Evolutionary conservation across 73 alveolate genomes (phyloP).

Genomic region (Stentor roeselii): DNA sequence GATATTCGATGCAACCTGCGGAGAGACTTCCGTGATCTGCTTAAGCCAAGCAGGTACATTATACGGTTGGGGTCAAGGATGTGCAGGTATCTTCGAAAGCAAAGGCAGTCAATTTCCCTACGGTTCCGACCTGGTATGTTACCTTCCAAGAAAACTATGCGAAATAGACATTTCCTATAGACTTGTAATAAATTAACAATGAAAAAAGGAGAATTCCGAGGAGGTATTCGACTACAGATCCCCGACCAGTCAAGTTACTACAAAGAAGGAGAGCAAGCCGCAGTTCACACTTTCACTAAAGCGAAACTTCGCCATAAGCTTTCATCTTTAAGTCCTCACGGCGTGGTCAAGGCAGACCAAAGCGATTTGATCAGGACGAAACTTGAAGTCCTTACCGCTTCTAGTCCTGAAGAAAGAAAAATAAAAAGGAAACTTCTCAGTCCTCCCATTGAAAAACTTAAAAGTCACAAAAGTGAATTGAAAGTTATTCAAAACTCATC

Average conservation of each 20-base stretch:
- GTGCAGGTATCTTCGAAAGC: constrained; percentile 24
- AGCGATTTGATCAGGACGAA: not conserved
- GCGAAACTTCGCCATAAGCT: not conserved
- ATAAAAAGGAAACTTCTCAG: too few species aligned
- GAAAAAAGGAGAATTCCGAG: too few species aligned
- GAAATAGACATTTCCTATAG: not conserved
- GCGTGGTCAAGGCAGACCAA: not conserved
- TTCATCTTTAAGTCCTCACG: too few species aligned
- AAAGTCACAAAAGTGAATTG: not conserved
- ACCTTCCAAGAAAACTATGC: not conserved
- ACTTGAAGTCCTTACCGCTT: not conserved
- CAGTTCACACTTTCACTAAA: not conserved
- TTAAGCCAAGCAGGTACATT: constrained; percentile 55
- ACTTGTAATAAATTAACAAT: too few species aligned
- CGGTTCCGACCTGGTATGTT: constrained; percentile 14
- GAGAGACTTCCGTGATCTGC: constrained; percentile 77
- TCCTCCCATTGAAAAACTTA: not conserved
- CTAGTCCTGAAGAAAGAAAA: not conserved
- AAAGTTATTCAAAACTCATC: not conserved
- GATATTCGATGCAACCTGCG: constrained; percentile 61
- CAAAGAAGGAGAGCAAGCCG: not conserved
- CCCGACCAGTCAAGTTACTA: too few species aligned
- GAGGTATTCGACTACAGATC: too few species aligned
- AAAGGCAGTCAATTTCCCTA: not conserved
- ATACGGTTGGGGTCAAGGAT: constrained; percentile 92